Conservation (phyloP, 2,329 filamentous ascomycete species). For the Cercospora canescens region DNA sequence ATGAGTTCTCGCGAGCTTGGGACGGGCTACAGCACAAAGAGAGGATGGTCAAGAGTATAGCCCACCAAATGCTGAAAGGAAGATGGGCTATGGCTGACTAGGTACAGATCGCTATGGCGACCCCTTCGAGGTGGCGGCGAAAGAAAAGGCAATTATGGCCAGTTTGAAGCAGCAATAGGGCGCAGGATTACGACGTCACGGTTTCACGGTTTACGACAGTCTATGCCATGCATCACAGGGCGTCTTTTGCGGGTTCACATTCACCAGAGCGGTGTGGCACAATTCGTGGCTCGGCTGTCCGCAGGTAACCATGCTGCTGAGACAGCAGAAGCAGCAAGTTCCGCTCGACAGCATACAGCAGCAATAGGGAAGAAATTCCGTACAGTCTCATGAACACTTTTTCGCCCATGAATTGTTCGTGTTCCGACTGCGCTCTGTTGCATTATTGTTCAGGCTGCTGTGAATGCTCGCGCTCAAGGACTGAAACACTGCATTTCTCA, state of each 20-base stretch:
- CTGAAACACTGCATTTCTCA: background rate
- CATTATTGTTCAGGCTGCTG: background rate
- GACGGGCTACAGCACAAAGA: conserved; percentile 54
- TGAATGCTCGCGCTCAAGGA: background rate
- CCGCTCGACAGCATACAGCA: background rate
- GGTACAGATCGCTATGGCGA: conserved; percentile 37
- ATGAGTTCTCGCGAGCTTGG: conserved; percentile 55
- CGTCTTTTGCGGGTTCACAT: background rate
- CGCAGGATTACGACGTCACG: background rate
- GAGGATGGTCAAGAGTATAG: conserved; percentile 34
- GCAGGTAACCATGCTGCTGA: background rate
- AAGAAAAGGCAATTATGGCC: conserved; percentile 31
- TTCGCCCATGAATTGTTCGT: background rate
- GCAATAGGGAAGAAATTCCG: background rate
- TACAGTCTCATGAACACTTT: background rate
- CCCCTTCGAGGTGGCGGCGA: conserved; percentile 36
- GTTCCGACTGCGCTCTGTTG: background rate
- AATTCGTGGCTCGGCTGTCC: background rate
- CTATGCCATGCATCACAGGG: background rate
- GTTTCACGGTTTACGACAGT: conserved; percentile 3
- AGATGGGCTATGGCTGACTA: background rate
- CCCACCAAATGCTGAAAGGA: background rate
- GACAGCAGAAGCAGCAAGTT: background rate
- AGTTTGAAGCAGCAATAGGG: conserved; percentile 19
- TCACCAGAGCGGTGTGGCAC: background rate